phyloP scores from a whole-genome alignment of 164 flowering plant genomes.

The Stephania japonica region DNA sequence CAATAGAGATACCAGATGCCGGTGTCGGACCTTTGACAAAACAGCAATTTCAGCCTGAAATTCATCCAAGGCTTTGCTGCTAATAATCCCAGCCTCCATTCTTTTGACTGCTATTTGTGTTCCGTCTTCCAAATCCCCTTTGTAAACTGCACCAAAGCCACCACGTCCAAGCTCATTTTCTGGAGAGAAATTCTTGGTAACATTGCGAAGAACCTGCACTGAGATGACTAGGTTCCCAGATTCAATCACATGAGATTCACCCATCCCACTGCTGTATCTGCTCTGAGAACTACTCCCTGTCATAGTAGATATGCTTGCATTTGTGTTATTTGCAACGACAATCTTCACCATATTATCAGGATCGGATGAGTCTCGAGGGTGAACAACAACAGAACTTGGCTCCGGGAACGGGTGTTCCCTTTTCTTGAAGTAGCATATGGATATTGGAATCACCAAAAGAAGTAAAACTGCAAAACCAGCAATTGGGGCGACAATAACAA shows the following conservation, averaged over 20 bases:
- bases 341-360: constrained; percentile 46
- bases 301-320: constrained; percentile 25
- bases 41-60: constrained; percentile 75
- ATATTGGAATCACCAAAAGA: constrained; percentile 22
- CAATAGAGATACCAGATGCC: constrained; percentile 68
- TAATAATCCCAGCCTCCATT: constrained; percentile 61
- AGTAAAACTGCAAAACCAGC: constrained; percentile 19
- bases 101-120: constrained; percentile 75
- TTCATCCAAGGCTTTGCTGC: constrained; percentile 60
- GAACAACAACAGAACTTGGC: constrained; percentile 39
- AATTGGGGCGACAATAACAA: constrained; percentile 27
- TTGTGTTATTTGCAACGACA: constrained; percentile 32
- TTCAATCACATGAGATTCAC: constrained; percentile 40
- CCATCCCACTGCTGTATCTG: constrained; percentile 24
- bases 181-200: constrained; percentile 53
- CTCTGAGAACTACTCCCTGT: constrained; percentile 35
- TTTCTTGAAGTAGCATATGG: constrained; percentile 34
- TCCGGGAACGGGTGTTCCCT: constrained; percentile 19
- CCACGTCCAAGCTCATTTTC: constrained; percentile 75
- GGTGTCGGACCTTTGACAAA: constrained; percentile 71
- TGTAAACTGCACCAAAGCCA: constrained; percentile 74
- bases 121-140: constrained; percentile 69
- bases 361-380: constrained; percentile 57
- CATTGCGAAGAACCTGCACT: constrained; percentile 61
- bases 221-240: constrained; percentile 53